Base-by-base conservation (phyloP, 2,329 filamentous ascomycete species). In the Penicillium sp. region DNA sequence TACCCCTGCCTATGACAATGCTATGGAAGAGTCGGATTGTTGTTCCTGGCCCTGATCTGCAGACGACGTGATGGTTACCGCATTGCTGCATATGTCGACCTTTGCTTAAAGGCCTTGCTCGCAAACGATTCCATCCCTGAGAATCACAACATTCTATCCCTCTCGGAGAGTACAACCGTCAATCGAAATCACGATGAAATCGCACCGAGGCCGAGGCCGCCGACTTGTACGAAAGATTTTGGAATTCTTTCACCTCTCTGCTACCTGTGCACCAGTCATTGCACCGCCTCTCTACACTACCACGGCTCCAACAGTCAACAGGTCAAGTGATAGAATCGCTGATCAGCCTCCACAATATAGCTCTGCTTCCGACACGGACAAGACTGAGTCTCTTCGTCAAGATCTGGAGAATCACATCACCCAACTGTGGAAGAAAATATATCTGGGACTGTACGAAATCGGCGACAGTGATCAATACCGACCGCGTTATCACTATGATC, bases 381-480 rank as follows among this genome's bases (percentile, higher is more conserved):
- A 20, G 14, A 3, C 3, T 15, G 15, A 35, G 3, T 16, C 32
- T 11, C 26, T 35, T 5, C 44, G 41, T 20, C 27, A 30, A 14
- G 46, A 55, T 6, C 30, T 53, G 11, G 36, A 48, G 18, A 9
- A 22, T 15, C 38, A 39, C 17, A 44, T 55, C n/a, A 20, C 49
- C 11, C 37, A 45, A 3, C 36, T 44, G n/a, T 55, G 49, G 50
- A 45, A 37, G 14, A 44, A 32, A 8, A 37, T 50, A 17, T 54
- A 50, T 48, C 37, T 53, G 13, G 51, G 49, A 2, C 41, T 55
- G 7, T 53, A 54, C 25, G 45, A 54, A 29, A 36, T 50, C n/a
- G 28, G 50, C 17, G 35, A 48, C 14, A 30, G n/a, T 20, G n/a
- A 31, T 4, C 12, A 25, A 4, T 32, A 30, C 4, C 15, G 45